Conservation (phyloP, 371 early-diverging fungal species). For the Nematocida sp. region DNA sequence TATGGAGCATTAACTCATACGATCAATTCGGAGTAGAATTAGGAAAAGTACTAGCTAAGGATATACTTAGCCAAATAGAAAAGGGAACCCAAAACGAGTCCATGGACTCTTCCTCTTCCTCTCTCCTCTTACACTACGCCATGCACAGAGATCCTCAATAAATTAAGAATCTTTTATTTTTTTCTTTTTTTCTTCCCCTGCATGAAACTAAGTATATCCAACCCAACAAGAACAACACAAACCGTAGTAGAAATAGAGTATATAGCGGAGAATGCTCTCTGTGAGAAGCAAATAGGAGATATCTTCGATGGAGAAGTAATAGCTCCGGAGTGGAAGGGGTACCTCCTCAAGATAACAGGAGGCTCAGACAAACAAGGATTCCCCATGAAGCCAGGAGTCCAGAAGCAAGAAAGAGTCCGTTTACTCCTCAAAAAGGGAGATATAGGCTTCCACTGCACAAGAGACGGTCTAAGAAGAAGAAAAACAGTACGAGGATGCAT, state of each 20-base stretch:
- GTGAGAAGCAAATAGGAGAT: constrained; percentile 90
- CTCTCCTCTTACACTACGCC: constrained; percentile 36
- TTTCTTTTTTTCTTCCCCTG: constrained; percentile 52
- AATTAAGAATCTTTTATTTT: constrained; percentile 21
- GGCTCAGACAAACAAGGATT: constrained; percentile 98
- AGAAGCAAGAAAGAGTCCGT: constrained; percentile 82
- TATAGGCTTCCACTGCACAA: constrained; percentile 94
- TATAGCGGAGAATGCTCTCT: constrained; percentile 85
- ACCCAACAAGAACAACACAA: constrained; percentile 95
- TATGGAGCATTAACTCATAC: constrained; percentile 89
- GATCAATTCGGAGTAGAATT: constrained; percentile 98
- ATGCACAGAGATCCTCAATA: constrained; percentile 10
- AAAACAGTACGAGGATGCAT: constrained; percentile 98
- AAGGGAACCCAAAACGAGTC: not conserved
- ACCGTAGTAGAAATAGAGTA: constrained; percentile 92
- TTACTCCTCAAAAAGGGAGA: constrained; percentile 87
- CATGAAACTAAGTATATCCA: constrained; percentile 86
- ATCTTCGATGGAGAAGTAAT: constrained; percentile 88
- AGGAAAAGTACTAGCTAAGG: constrained; percentile 94
- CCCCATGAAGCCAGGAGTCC: constrained; percentile 79
- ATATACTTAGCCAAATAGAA: constrained; percentile 77
- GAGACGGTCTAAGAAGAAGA: constrained; percentile 92
- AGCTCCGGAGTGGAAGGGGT: constrained; percentile 95
- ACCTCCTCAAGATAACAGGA: constrained; percentile 92
- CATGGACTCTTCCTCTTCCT: constrained; percentile 15